Evolutionary conservation across 768 basidiomycete genomes (phyloP), one percentile per base, ranked within the genome.

Genomic region (Psilocybe tampanensis): DNA sequence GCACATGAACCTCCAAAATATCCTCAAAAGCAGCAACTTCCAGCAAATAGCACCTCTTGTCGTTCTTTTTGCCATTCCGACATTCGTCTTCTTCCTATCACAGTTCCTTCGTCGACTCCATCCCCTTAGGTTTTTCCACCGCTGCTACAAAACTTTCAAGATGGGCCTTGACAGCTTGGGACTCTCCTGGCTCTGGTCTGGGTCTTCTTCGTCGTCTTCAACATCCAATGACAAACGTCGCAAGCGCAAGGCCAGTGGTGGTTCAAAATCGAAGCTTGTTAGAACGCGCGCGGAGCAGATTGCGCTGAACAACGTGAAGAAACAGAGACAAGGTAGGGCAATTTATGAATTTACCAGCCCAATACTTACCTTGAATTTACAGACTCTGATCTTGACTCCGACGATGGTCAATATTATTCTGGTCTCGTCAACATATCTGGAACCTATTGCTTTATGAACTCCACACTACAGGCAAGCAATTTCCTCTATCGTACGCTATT

Each of bases 381-480:
- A 60, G 45, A 50, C 3, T 44, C 61, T 58, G 64, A 58, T 11
- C 58, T 60, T 23, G 69, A 69, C 44, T 58, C 59, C 32, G 69
- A 69, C 39, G 72, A 75, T 23, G 73, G 80, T 15, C 78, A 80
- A 19, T 81, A 86, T 64, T 97, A 92, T 71, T 90, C 95, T 1
- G 95, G 95, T 0, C 87, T 98, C 48, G 90, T 97, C 67, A 98
- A 98, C 66, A 89, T 95, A 34, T 95, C 94, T 8, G 95, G 95
- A 11, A 96, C 94, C 50, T 92, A 96, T 62, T 98, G 96, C 68
- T 98, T 97, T 77, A 92, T 98, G 87, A 96, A 98, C 70, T 95
- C 96, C 12, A 94, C 94, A 2, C 76, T 98, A 9, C 96, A 98
- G 83, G 63, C 56, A 19, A 92, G 68, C 84, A 65, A 68, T 69